A percentile compares a stretch with the other conserved stretches of the same genome.
phyloP scores from a whole-genome alignment of 768 basidiomycete species.

The Auricularia heimuer region DNA sequence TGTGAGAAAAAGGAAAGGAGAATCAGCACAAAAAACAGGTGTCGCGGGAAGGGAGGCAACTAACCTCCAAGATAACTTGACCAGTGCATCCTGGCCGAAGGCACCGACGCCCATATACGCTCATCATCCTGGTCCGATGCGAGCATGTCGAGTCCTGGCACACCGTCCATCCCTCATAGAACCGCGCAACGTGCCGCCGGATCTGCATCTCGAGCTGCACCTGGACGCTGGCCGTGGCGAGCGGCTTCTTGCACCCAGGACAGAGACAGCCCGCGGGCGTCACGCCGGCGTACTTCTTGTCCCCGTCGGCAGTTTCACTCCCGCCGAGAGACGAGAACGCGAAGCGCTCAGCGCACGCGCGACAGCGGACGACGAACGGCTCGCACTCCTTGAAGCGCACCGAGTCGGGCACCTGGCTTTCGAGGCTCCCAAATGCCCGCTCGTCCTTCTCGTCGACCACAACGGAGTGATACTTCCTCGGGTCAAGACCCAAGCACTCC shows the following conservation, averaged over 20 bases:
- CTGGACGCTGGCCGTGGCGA: slow-evolving; percentile 56
- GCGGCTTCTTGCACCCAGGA: slow-evolving; percentile 45
- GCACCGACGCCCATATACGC: slow-evolving; percentile 82
- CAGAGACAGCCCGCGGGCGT: slow-evolving; percentile 29
- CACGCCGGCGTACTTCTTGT: neutral
- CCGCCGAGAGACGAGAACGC: slow-evolving; percentile 43
- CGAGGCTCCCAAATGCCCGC: slow-evolving; percentile 64
- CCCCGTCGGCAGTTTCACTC: neutral
- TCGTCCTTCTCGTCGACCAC: slow-evolving; percentile 41
- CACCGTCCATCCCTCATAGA: slow-evolving; percentile 83
- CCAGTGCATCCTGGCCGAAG: slow-evolving; percentile 60
- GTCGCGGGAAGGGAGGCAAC: slow-evolving; percentile 13
- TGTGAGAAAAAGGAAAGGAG: slow-evolving; percentile 21
- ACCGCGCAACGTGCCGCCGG: slow-evolving; percentile 60
- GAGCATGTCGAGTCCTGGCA: slow-evolving; percentile 84
- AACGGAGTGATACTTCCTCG: slow-evolving; percentile 41
- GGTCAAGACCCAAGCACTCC: slow-evolving; percentile 78
- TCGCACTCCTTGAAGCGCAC: slow-evolving; percentile 76
- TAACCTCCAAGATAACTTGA: slow-evolving; percentile 63
- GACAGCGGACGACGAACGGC: slow-evolving; percentile 68
- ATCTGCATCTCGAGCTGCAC: slow-evolving; percentile 84
- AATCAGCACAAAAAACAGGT: neutral
- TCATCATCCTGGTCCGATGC: slow-evolving; percentile 83
- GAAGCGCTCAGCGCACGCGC: slow-evolving; percentile 52
- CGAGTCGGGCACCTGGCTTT: slow-evolving; percentile 80